Conservation (phyloP, 495 filamentous ascomycete genomes). For the Hypoxylon lenormandii region DNA sequence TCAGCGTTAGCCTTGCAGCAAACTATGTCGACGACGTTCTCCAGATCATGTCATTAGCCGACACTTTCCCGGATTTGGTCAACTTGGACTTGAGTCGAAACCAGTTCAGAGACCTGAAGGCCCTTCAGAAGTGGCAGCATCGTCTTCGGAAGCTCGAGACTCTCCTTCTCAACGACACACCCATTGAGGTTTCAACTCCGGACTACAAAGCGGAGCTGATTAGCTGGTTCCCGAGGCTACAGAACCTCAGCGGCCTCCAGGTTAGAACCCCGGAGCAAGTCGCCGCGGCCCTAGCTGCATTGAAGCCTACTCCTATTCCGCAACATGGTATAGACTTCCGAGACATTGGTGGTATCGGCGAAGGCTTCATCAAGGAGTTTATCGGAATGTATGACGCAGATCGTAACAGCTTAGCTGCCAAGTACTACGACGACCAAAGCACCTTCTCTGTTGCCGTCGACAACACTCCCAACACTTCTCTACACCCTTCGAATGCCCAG, state of each 20-base stretch:
- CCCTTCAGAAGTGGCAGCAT: conserved; percentile 77
- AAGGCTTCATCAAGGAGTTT: conserved; percentile 80
- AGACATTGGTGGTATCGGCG: conserved; percentile 78
- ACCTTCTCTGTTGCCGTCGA: conserved; percentile 83
- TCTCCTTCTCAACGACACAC: conserved; percentile 80
- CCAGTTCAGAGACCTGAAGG: conserved; percentile 74
- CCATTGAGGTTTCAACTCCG: conserved; percentile 71
- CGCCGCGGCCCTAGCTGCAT: conserved; percentile 56
- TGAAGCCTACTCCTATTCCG: conserved; percentile 71
- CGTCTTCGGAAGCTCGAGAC: conserved; percentile 82
- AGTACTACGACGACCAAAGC: conserved; percentile 81
- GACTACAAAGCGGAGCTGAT: conserved; percentile 76
- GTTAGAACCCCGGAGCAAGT: conserved; percentile 77
- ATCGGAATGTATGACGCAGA: conserved; percentile 80
- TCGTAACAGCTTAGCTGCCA: conserved; percentile 68
- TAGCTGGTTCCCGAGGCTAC: conserved; percentile 82
- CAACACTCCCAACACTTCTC: conserved; percentile 63
- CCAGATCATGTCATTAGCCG: conserved; percentile 76
- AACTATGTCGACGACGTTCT: conserved; percentile 78
- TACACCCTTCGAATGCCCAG: conserved; percentile 63
- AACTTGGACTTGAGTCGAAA: conserved; percentile 88
- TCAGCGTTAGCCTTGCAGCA: conserved; percentile 79
- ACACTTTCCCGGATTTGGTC: conserved; percentile 81
- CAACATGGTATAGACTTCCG: conserved; percentile 75
- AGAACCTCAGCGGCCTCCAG: conserved; percentile 75